Conservation (phyloP, 2,329 filamentous ascomycete species). For the Penicillium sp. region DNA sequence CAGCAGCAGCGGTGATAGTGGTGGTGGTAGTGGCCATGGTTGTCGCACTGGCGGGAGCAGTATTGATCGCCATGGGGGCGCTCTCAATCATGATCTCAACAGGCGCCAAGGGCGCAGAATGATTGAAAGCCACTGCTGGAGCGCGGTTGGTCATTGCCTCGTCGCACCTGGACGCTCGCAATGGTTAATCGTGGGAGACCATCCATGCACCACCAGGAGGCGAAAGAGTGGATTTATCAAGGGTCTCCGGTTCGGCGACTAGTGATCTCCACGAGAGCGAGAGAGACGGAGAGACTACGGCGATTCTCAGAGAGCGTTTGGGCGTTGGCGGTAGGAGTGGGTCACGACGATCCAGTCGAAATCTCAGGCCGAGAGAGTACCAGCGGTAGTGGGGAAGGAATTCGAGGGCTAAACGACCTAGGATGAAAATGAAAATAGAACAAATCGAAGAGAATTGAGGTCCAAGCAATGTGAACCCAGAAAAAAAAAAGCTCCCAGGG, state of each 20-base stretch:
- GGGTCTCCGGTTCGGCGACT: too few species aligned
- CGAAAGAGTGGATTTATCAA: neutral
- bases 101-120: conserved; percentile 23
- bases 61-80: conserved; percentile 9
- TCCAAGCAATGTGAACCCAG: too few species aligned
- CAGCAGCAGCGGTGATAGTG: conserved; percentile 19
- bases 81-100: conserved; percentile 14
- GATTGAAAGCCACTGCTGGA: conserved; percentile 17
- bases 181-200: conserved; percentile 20
- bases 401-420: too few species aligned
- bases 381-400: too few species aligned
- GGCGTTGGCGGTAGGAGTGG: neutral
- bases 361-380: too few species aligned
- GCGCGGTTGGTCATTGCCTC: conserved; percentile 32
- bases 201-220: conserved; percentile 18
- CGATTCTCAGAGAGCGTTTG: neutral
- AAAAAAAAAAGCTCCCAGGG: too few species aligned
- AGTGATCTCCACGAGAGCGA: too few species aligned
- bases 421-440: too few species aligned
- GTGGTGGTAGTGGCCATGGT: conserved; percentile 10
- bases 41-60: conserved; percentile 17
- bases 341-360: too few species aligned
- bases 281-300: too few species aligned
- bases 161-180: conserved; percentile 13
- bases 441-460: too few species aligned